phyloP scores from a whole-genome alignment of 2,329 filamentous ascomycete genomes.

The Phyllosticta paracitricarpa region DNA sequence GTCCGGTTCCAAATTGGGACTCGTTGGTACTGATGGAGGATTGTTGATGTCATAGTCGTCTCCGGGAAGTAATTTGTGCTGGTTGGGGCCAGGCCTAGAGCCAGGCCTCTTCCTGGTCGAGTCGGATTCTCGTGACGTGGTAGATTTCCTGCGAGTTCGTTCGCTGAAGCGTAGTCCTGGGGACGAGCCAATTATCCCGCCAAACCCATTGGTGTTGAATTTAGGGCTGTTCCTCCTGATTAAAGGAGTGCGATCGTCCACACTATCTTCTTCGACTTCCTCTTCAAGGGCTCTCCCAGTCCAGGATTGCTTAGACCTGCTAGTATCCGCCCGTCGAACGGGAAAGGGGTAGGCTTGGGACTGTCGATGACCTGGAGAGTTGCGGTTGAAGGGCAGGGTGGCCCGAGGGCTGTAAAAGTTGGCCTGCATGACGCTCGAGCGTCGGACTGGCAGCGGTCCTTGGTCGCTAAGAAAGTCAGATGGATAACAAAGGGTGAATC shows the following conservation, averaged over 20 bases:
- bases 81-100: constrained; percentile 18
- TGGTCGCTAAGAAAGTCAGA: constrained; percentile 23
- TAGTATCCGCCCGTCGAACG: not conserved
- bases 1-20: constrained; percentile 44
- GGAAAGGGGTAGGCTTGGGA: constrained; percentile 6
- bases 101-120: constrained; percentile 18
- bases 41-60: constrained; percentile 54
- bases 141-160: constrained; percentile 22
- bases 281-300: constrained; percentile 35
- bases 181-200: constrained; percentile 24
- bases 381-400: constrained; percentile 16
- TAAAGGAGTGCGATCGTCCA: constrained; percentile 47
- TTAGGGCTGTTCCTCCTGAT: constrained; percentile 33
- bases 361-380: constrained; percentile 13
- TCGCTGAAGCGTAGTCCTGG: constrained; percentile 21
- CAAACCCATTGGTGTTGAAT: constrained; percentile 17
- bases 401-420: constrained; percentile 20
- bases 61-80: constrained; percentile 21
- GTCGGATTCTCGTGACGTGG: constrained; percentile 19
- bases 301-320: not conserved
- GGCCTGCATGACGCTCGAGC: constrained; percentile 33
- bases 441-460: constrained; percentile 28
- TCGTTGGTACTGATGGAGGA: constrained; percentile 51
- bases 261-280: constrained; percentile 28
- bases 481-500: not conserved